A percentile compares a stretch with the other conserved stretches of the same genome.
These are phyloP conservation scores for Ganoderma lingzhi DNA, from an alignment of 1,284 basidiomycete species.

Conservation along the genomic window DNA sequence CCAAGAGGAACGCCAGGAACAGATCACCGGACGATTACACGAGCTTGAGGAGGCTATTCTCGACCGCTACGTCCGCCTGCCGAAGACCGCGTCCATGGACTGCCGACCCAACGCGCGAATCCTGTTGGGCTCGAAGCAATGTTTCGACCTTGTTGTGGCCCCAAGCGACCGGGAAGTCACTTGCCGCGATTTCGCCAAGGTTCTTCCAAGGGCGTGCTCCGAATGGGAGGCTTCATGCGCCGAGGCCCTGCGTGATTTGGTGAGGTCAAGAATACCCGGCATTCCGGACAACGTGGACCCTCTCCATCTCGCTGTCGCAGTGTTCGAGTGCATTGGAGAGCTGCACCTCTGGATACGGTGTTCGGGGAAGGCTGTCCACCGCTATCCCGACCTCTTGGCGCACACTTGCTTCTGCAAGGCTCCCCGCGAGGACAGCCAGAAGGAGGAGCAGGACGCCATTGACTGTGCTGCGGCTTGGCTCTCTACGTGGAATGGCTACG, in stretches of 20 bases:
- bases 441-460: background rate
- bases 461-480: background rate
- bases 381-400: background rate
- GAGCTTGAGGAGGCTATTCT: background rate
- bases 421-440: background rate
- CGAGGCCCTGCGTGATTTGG: background rate
- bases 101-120: background rate
- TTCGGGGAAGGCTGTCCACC: background rate
- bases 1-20: background rate
- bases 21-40: background rate
- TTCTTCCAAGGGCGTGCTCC: background rate
- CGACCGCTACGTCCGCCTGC: background rate
- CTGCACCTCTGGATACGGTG: background rate
- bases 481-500: background rate
- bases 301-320: background rate
- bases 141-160: background rate
- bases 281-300: constrained; percentile 1
- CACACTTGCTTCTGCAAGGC: background rate
- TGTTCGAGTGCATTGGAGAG: background rate
- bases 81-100: background rate
- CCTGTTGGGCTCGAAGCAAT: background rate
- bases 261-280: background rate
- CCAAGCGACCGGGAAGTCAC: background rate
- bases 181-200: background rate
- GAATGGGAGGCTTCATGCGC: background rate